Evolutionary conservation across 2,329 filamentous ascomycete species (phyloP), one percentile per base, ranked within the genome.

Genomic region (Clonostachys rhizophaga): DNA sequence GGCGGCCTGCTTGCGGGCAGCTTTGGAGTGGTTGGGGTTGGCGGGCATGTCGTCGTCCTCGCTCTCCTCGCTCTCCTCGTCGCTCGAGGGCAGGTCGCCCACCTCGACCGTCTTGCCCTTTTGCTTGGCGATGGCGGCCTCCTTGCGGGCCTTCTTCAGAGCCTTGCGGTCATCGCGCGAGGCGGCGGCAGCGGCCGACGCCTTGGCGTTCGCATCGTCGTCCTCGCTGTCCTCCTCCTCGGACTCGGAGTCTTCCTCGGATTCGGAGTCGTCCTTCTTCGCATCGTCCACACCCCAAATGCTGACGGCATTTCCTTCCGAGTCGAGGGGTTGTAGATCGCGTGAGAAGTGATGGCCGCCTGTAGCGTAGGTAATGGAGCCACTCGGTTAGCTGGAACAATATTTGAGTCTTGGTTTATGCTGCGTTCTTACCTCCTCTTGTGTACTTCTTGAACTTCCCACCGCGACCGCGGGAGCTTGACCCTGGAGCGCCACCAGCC

Each of bases 291-390:
- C 81, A 63, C 80, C 84, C 89, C 92, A 96, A 80, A 96, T 92
- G 75, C 87, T 85, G 52, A 92, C 76, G 57, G 89, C 84, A 61
- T 94, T 94, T 57, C 92, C 94, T 62, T 97, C 89, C 56, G 84
- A 85, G 61, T 96, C 91, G 60, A 94, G 72, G 17, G 91, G 91
- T 66, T 89, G 85, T 42, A 97, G 83, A 66, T 96, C 86, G 55
- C 90, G 87, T 55, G 91, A 96, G 74, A 95, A 99, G 63, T 95
- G 86, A 71, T 96, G 96, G 62, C 94, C 94, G 52, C 91, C 91
- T 96, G 54, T 20, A 30, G 20, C 30, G 34, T 33, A n/a, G 46
- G 16, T 17, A 18, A 30, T 10, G 9, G 24, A 30, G 24, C 24
- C 24, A 30, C 40, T 57, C 42, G 56, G 57, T 59, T 40, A 53